Base-by-base conservation (phyloP, 768 basidiomycete species). In the Termitomyces bulborhizus region DNA sequence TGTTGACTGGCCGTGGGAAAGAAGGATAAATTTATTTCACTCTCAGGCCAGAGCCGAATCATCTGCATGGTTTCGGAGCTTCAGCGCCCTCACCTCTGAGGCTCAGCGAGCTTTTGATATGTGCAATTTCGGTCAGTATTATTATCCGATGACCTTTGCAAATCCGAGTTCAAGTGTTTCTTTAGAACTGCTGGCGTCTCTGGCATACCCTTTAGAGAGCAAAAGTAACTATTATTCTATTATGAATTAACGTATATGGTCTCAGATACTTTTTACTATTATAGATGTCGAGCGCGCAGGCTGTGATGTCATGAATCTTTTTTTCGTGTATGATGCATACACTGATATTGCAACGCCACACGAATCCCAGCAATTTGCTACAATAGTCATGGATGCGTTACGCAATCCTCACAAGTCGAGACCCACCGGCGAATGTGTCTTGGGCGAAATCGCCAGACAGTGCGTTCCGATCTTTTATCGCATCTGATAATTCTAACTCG, bases 291-390 rank as follows among this genome's bases (percentile, higher is more conserved):
- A 41, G 27, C 69, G 76, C 16, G 65, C 70, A 11, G 71, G 67
- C 8, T 77, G 79, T 51, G 80, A 82, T 55, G 63, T 82, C 48
- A 80, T 82, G 76, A 73, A 77, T 40, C 57, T 80, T 7, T 73
- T 79, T 61, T 81, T 78, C 58, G 55, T 80, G 42, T 69, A 76
- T 59, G 81, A 83, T 60, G 77, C 80, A 60, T 72, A 76, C 56
- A 74, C 78, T 3, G 82, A 83, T 62, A 65, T 72, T 15, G 68
- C 67, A 0, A 58, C 66, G 27, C 67, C 61, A 0, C 29, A 62
- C 0, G 68, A 59, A 4, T 77, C 70, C 9, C 67, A 64, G 1
- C 31, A 60, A 3, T 61, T 69, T 31, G 72, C 66, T 0, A 63
- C 69, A 15, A 64, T 73, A 6, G 66, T 75, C n/a, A 71, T 76